Base-by-base conservation (phyloP, 164 flowering plant genomes). In the Liriodendron chinense region DNA sequence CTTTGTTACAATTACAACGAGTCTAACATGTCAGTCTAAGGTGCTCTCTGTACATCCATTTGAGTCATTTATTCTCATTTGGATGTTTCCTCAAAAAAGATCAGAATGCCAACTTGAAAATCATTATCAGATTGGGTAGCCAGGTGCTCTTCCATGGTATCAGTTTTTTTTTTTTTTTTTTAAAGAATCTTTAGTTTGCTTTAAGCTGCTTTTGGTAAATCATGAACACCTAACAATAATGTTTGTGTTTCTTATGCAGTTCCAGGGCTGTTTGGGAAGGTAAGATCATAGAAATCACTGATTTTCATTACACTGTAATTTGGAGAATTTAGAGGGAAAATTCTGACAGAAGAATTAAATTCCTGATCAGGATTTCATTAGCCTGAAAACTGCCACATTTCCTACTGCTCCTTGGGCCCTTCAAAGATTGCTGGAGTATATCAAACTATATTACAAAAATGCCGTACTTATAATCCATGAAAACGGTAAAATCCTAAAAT, bases 391-490 rank as follows among this genome's bases (percentile, higher is more conserved):
- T 34, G 61, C 26, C 4, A 13, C 18, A 16, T 21, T 13, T 8
- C 73, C 73, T 24, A n/a, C 0, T 2, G 21, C 34, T 49, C 73
- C 73, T 48, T 70, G 73, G 73, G 73, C 49, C 13, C 61, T 70
- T 13, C 64, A 16, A 53, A 53, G 47, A 50, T 59, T 72, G 74
- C 50, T 62, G 67, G 74, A 72, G 10, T 72, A 72, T 24, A 2
- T 72, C 67, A 72, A 72, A 63, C 48, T 26, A 22, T 28, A 59
- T 20, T 72, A 72, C 16, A 23, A 62, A 62, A 63, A 72, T 72
- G n/a, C 53, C 43, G 25, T 50, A 2, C 50, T 72, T 2, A n/a
- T 59, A 7, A 61, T 72, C 49, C 74, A 72, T 72, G 74, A 72
- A 72, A 72, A 72, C 34, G 74, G 74, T 72, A 72, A 59, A 7